Evolutionary conservation across 768 basidiomycete genomes (phyloP), one percentile per base, ranked within the genome.

Genomic region (Daedalea quercina): DNA sequence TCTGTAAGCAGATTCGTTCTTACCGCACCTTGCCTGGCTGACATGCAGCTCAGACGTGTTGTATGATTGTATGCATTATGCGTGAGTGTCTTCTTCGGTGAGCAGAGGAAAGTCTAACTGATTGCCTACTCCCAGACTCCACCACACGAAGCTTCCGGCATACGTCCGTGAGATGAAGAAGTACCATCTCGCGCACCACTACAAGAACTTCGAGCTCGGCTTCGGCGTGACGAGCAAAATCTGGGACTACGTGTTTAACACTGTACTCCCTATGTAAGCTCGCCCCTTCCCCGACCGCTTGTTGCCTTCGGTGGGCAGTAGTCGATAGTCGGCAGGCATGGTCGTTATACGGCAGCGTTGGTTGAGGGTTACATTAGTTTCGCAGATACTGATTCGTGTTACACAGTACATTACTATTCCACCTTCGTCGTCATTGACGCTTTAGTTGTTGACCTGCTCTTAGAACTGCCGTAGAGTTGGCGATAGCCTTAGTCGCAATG

Each of bases 171-270:
- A 93, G 65, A 87, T 90, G 88, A 99, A 99, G 76, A 90, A 90
- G 66, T 98, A 97, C 65, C 96, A 99, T 63, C 80, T 99, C 57
- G 94, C 92, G 7, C 94, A 97, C 65, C 95, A 97, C 68, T 96
- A 95, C 76, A 96, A 96, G 72, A 95, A 96, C 74, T 95, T 92
- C 67, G 93, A 96, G 65, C 86, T 98, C 42, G 94, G 94, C 17
- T 98, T 94, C 65, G 94, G 95, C 28, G 94, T 98, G 11, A 97
- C 94, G 7, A 93, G 90, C 73, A 97, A 95, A 74, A 73, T 97
- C 37, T 98, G 95, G 95, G 95, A 97, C 68, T 72, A 82, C 64
- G 80, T 94, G 35, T 96, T 96, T 69, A 88, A 85, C 65, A 97
- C 94, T 1, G 73, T 86, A 34, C 75, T 92, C 20, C 75, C 76